These are phyloP conservation scores for Parasitella parasitica DNA, from an alignment of 371 early-diverging fungal species.

Conservation along the genomic window DNA sequence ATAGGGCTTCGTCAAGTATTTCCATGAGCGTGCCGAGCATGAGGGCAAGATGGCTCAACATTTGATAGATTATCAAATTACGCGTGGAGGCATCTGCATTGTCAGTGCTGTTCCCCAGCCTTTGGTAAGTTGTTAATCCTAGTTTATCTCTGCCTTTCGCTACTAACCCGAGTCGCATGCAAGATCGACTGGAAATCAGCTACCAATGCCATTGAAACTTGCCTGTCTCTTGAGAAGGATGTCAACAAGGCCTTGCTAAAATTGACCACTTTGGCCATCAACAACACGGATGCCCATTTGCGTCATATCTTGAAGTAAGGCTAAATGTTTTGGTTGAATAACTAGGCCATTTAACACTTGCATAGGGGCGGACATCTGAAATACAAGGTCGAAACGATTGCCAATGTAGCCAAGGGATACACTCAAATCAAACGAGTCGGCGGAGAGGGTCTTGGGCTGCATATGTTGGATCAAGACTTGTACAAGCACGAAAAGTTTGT, in stretches of 20 bases:
- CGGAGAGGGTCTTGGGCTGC: slow-evolving; percentile 54
- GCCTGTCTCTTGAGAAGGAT: slow-evolving; percentile 45
- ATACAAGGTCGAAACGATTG: slow-evolving; percentile 48
- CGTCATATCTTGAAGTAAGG: slow-evolving; percentile 56
- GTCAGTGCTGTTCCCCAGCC: slow-evolving; percentile 39
- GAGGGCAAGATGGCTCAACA: slow-evolving; percentile 44
- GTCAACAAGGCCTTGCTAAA: slow-evolving; percentile 63
- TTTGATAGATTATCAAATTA: slow-evolving; percentile 62
- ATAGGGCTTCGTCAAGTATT: slow-evolving; percentile 56
- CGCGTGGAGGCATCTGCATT: slow-evolving; percentile 58
- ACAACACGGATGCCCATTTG: slow-evolving; percentile 57
- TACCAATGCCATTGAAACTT: slow-evolving; percentile 40
- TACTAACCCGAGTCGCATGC: too few species aligned
- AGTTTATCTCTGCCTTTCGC: too few species aligned
- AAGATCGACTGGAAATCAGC: slow-evolving; percentile 41
- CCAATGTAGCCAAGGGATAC: slow-evolving; percentile 45
- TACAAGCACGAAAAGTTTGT: slow-evolving; percentile 28
- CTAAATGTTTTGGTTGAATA: too few species aligned
- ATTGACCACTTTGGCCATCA: slow-evolving; percentile 50
- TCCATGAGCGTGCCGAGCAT: slow-evolving; percentile 61
- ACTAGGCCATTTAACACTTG: too few species aligned
- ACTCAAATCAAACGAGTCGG: slow-evolving; percentile 56
- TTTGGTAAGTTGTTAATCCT: slow-evolving; percentile 29
- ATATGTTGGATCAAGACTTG: slow-evolving; percentile 43
- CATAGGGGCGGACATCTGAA: slow-evolving; percentile 31